phyloP scores from a whole-genome alignment of 192 early-diverging fungal species.

The Coemansia brasiliensis region DNA sequence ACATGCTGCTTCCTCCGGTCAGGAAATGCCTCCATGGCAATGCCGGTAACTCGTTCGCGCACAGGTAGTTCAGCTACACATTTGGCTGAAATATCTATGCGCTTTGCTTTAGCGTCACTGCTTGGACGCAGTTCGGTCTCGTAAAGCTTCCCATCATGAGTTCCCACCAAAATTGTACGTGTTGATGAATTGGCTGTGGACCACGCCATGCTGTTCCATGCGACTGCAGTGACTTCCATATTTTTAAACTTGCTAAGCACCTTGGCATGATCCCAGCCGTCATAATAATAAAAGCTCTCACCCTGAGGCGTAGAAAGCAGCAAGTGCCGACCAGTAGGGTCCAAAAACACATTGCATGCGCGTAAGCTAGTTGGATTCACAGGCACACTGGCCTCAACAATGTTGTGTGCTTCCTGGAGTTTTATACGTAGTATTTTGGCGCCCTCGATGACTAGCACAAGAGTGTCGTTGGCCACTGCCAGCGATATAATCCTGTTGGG shows the following conservation, averaged over 20 bases:
- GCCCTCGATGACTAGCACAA: constrained; percentile 77
- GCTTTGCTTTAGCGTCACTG: constrained; percentile 80
- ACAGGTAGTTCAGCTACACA: constrained; percentile 64
- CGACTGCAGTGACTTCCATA: constrained; percentile 82
- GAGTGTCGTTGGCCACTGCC: constrained; percentile 80
- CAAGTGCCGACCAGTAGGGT: constrained; percentile 86
- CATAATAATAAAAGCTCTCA: constrained; percentile 88
- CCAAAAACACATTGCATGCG: constrained; percentile 71
- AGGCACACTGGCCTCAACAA: constrained; percentile 40
- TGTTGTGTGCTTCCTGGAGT: constrained; percentile 72
- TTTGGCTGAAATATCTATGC: constrained; percentile 75
- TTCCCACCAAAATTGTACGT: constrained; percentile 80
- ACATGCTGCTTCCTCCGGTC: constrained; percentile 71
- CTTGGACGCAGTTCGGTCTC: constrained; percentile 88
- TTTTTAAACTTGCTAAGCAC: constrained; percentile 77
- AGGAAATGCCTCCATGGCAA: constrained; percentile 82
- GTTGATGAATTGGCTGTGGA: constrained; percentile 59
- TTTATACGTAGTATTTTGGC: constrained; percentile 84
- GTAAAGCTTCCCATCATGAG: constrained; percentile 82
- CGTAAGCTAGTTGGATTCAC: constrained; percentile 27
- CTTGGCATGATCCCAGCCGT: constrained; percentile 84
- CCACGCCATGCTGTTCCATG: constrained; percentile 74
- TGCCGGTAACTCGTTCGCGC: constrained; percentile 72
- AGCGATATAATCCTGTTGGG: constrained; percentile 71
- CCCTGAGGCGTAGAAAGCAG: constrained; percentile 86